A percentile compares a stretch with the other conserved stretches of the same genome.
phyloP scores from a whole-genome alignment of 192 early-diverging fungal genomes.

The Mortierella alpina region DNA sequence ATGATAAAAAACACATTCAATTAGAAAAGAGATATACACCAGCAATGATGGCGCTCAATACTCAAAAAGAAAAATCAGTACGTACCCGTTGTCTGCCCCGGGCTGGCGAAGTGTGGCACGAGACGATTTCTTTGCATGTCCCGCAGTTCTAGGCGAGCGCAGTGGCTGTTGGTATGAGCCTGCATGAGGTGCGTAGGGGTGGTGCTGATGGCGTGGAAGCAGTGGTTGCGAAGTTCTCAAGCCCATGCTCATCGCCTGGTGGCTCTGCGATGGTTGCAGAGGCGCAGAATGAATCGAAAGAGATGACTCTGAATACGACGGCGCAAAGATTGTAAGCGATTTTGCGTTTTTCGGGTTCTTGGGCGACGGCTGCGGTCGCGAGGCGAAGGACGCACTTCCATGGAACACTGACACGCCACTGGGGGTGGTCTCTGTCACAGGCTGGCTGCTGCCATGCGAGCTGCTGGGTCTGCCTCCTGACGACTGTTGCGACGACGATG shows the following conservation, averaged over 20 bases:
- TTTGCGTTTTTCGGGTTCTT: conserved; percentile 60
- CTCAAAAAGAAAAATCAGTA: not conserved
- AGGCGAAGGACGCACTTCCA: conserved; percentile 40
- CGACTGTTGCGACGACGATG: conserved; percentile 36
- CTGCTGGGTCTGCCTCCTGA: conserved; percentile 12
- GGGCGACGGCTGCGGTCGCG: conserved; percentile 48
- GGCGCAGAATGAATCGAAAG: conserved; percentile 62
- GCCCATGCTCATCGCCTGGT: conserved; percentile 51
- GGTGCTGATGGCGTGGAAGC: conserved; percentile 37
- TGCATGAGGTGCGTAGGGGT: conserved; percentile 32
- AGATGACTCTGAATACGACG: conserved; percentile 58
- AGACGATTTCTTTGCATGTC: conserved; percentile 35
- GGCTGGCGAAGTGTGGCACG: conserved; percentile 29
- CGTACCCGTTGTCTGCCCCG: conserved; percentile 22
- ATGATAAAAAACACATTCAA: not conserved
- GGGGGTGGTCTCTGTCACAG: conserved; percentile 37
- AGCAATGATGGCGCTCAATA: not conserved
- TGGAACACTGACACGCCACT: conserved; percentile 47
- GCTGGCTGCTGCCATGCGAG: conserved; percentile 20
- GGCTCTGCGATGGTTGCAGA: conserved; percentile 55
- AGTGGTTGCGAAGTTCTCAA: conserved; percentile 40
- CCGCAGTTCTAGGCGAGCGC: conserved; percentile 27
- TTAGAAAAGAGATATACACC: not conserved
- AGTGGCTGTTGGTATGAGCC: conserved; percentile 40
- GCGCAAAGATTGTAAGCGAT: conserved; percentile 62